Evolutionary conservation across 257 asterid species (phyloP).

Genomic region (Solanum chiquidenum): DNA sequence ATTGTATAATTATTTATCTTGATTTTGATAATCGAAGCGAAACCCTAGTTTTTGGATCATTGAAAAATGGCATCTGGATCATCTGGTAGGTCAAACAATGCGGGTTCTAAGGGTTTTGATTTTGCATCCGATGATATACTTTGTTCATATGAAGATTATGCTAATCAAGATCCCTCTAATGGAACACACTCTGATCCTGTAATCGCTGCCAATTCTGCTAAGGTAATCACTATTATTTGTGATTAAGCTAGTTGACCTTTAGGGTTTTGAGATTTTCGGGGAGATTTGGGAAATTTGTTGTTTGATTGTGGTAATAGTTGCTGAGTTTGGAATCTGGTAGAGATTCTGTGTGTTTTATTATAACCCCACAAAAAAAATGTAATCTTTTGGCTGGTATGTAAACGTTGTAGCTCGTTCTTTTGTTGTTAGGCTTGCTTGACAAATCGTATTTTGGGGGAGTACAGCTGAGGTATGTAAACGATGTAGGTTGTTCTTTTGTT

Average conservation of each 20-base stretch:
- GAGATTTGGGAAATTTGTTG: background rate
- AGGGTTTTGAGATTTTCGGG: background rate
- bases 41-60: background rate
- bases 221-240: slow-evolving; percentile 13
- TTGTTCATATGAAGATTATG: slow-evolving; percentile 73
- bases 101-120: slow-evolving; percentile 54
- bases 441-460: background rate
- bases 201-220: slow-evolving; percentile 21
- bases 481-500: background rate
- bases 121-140: slow-evolving; percentile 76
- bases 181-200: slow-evolving; percentile 59
- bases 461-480: background rate
- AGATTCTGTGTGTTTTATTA: background rate
- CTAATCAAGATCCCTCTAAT: slow-evolving; percentile 42
- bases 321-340: background rate
- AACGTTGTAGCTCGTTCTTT: background rate
- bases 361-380: background rate
- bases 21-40: background rate
- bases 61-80: slow-evolving; percentile 75
- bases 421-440: background rate
- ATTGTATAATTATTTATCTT: background rate
- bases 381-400: background rate
- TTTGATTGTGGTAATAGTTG: background rate
- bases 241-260: background rate
- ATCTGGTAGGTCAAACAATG: slow-evolving; percentile 34